A percentile compares a stretch with the other conserved stretches of the same genome.
phyloP scores from a whole-genome alignment of 371 early-diverging fungal genomes.

The Furculomyces boomerangus region DNA sequence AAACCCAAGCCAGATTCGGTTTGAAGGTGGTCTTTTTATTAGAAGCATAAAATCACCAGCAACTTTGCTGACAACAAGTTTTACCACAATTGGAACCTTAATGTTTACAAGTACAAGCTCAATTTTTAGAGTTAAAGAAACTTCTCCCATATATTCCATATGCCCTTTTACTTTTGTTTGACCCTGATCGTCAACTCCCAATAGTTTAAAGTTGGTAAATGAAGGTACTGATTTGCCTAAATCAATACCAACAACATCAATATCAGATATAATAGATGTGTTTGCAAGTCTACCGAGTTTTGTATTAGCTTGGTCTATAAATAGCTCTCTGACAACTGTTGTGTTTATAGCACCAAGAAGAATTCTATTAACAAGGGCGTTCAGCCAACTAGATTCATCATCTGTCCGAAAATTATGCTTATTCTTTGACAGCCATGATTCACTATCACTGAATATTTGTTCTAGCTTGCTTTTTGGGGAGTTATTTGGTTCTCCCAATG shows the following conservation, averaged over 20 bases:
- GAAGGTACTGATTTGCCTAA: not conserved
- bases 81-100: not conserved
- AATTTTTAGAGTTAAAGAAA: not conserved
- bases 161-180: not conserved
- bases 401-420: not conserved
- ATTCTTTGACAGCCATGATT: too few relatives aligned
- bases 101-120: not conserved
- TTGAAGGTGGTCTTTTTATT: not conserved
- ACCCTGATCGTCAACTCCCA: not conserved
- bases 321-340: not conserved
- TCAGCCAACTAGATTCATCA: not conserved
- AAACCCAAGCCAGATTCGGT: conserved; percentile 1
- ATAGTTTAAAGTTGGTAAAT: not conserved
- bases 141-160: not conserved
- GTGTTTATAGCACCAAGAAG: not conserved
- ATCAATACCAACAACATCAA: not conserved
- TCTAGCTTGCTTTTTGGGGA: not conserved
- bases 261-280: not conserved
- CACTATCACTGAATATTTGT: not conserved
- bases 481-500: not conserved
- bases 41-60: not conserved
- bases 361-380: not conserved
- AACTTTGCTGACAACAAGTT: not conserved
- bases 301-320: not conserved
- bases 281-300: not conserved